A percentile compares a stretch with the other conserved stretches of the same genome.
Evolutionary conservation across 1,284 basidiomycete species (phyloP).

Genomic region (Cryptococcus amylolentus): DNA sequence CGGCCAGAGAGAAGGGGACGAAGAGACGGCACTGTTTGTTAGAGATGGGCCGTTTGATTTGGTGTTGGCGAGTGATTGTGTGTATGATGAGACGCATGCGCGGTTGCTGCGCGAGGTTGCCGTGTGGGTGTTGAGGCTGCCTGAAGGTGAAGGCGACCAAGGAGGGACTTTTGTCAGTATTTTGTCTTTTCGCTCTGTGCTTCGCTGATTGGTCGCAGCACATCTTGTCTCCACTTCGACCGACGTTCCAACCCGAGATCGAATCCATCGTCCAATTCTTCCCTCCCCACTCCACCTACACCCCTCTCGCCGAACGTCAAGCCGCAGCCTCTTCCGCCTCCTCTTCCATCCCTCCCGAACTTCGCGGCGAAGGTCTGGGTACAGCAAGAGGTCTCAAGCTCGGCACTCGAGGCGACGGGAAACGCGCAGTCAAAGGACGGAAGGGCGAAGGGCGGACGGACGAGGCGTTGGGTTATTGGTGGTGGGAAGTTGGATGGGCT

Average conservation of each 20-base stretch:
- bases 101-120: slow-evolving; percentile 42
- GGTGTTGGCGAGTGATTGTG: slow-evolving; percentile 48
- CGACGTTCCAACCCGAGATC: slow-evolving; percentile 48
- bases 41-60: slow-evolving; percentile 39
- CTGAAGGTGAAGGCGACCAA: slow-evolving; percentile 24
- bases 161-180: slow-evolving; percentile 46
- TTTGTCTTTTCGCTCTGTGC: background rate
- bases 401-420: slow-evolving; percentile 37
- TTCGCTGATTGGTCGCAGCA: slow-evolving; percentile 26
- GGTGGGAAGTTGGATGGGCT: slow-evolving; percentile 51
- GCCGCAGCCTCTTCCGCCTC: slow-evolving; percentile 9
- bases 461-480: slow-evolving; percentile 48
- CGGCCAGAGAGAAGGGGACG: slow-evolving; percentile 1
- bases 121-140: slow-evolving; percentile 39
- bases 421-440: slow-evolving; percentile 35
- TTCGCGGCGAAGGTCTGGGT: slow-evolving; percentile 35
- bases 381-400: slow-evolving; percentile 24
- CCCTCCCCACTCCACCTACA: slow-evolving; percentile 32
- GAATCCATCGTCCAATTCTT: slow-evolving; percentile 44
- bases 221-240: slow-evolving; percentile 46
- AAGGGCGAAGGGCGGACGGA: slow-evolving; percentile 47
- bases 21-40: slow-evolving; percentile 9
- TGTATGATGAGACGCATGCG: slow-evolving; percentile 49
- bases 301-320: slow-evolving; percentile 22
- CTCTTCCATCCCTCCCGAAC: slow-evolving; percentile 5